Base-by-base conservation (phyloP, 345 rosid species). In the Aquilaria malaccensis region DNA sequence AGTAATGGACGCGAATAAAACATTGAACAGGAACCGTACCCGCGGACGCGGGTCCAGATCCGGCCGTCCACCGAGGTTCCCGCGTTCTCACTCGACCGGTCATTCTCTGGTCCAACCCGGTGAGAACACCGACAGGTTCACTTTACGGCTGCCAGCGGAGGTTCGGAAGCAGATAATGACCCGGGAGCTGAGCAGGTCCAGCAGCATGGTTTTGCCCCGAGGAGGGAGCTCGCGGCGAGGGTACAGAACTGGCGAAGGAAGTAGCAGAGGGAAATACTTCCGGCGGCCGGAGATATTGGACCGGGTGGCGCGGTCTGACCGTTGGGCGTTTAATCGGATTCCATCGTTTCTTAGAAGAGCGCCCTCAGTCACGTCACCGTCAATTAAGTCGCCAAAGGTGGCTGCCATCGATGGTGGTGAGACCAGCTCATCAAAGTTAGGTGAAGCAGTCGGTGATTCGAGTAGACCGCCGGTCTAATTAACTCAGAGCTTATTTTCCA, bases 31-130 rank as follows among this genome's bases (percentile, higher is more conserved):
- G 61, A 82, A 64, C 74, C 80, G 78, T 1, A 82, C 87, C 50
- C 78, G 94, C 51, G 74, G 85, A 1, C 72, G 88, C 0, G 56
- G 82, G 63, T 80, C 85, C 1, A 61, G 58, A 33, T 55, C 75
- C 65, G 43, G 74, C 58, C 77, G 72, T 46, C 66, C 5, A 2
- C 43, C 67, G 5, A 68, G 60, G 61, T 78, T 82, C 41, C 67
- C 81, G 9, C 80, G 95, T 33, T 94, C 99, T 2, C 97, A 94
- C 61, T 81, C 99, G 6, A 94, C 97, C 14, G 99, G 99, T 0
- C 99, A 94, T 61, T 90, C 96, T 9, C 59, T 86, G 67, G 71
- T 94, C n/a, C 87, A 83, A 13, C 95, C 95, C 1, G 97, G 99
- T 2, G 93, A 88, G 52, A 79, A 83, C 62, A 83, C 82, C 0